Conservation (phyloP, 2,329 filamentous ascomycete species). For the Aspergillus brasiliensis region DNA sequence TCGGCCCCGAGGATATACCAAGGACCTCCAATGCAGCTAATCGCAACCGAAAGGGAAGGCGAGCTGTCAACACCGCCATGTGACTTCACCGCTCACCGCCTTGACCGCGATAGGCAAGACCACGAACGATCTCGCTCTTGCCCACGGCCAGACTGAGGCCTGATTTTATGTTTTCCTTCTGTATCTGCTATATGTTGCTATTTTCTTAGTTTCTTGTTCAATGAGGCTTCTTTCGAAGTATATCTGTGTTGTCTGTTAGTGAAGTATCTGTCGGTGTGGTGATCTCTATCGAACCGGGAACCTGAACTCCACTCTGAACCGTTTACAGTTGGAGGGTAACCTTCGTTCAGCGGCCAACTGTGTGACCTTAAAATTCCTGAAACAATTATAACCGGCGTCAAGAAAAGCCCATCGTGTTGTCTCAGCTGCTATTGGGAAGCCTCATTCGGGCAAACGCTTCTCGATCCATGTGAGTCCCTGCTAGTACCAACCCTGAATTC, state of each 20-base stretch:
- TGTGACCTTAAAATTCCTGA: conserved; percentile 8
- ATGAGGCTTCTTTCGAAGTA: not conserved
- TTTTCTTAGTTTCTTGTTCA: not conserved
- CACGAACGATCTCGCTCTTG: not conserved
- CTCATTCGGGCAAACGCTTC: conserved; percentile 30
- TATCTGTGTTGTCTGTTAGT: not conserved
- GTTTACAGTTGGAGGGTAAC: conserved; percentile 9
- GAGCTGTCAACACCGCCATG: conserved; percentile 30
- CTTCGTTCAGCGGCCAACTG: conserved; percentile 9
- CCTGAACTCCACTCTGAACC: conserved; percentile 28
- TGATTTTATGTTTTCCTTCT: not conserved
- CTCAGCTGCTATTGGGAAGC: conserved; percentile 26
- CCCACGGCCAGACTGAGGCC: not conserved
- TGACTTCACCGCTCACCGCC: conserved; percentile 33
- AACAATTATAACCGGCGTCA: conserved; percentile 7
- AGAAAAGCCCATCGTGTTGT: conserved; percentile 31
- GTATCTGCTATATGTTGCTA: not conserved
- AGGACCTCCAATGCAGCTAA: not conserved
- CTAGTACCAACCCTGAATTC: not conserved
- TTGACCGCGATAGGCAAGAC: conserved; percentile 8
- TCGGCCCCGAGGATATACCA: not conserved
- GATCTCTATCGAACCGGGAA: conserved; percentile 29
- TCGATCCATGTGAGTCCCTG: conserved; percentile 34
- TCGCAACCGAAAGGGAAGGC: not conserved
- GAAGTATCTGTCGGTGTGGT: conserved; percentile 14